Evolutionary conservation across 441 rosid genomes (phyloP).

Genomic region (Croton laevigatus): DNA sequence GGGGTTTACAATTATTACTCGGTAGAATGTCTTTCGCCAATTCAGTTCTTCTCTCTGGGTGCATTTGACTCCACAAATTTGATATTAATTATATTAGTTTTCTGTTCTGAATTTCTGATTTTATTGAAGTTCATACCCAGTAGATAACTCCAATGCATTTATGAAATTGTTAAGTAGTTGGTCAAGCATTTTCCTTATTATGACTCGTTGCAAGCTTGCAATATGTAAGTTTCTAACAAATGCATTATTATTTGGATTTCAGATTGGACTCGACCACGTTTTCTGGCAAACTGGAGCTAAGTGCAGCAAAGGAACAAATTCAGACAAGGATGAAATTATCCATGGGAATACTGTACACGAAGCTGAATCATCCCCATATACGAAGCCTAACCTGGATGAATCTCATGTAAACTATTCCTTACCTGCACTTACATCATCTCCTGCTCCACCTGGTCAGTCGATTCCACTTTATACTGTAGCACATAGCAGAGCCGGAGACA

Average conservation of each 20-base stretch:
- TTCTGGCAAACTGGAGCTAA: constrained; percentile 58
- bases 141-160: too few species aligned
- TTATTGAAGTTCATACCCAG: neutral
- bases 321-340: constrained; percentile 21
- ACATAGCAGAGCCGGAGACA: constrained; percentile 82
- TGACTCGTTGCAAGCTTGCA: neutral
- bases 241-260: constrained; percentile 22
- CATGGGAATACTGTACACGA: constrained; percentile 21
- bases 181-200: constrained; percentile 10
- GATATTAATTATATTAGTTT: neutral
- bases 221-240: neutral
- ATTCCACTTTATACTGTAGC: constrained; percentile 65
- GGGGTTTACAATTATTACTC: neutral
- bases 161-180: constrained; percentile 2
- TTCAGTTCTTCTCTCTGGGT: neutral
- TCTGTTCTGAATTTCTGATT: neutral
- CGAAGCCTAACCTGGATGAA: constrained; percentile 12
- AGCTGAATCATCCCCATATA: constrained; percentile 5
- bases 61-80: neutral
- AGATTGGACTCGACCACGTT: constrained; percentile 62
- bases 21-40: neutral
- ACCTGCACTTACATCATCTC: constrained; percentile 23
- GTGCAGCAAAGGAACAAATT: constrained; percentile 22
- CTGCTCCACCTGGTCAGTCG: constrained; percentile 58
- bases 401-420: constrained; percentile 14